Conservation (phyloP, 176 grass and related monocot species). For the Cenchrus americanus region DNA sequence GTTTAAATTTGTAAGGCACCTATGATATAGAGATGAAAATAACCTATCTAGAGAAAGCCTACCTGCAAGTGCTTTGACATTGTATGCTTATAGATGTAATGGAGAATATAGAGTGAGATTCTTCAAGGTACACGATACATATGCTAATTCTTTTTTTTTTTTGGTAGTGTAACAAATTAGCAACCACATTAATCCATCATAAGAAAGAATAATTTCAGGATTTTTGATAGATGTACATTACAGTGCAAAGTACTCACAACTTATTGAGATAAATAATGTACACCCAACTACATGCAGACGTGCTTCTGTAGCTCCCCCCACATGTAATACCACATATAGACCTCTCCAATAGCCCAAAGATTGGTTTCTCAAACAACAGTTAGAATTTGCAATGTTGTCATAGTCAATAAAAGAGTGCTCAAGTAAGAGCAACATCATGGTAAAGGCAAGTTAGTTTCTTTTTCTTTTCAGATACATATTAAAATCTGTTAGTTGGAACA, state of each 20-base stretch:
- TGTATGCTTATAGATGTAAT: background rate
- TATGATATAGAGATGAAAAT: slow-evolving; percentile 16
- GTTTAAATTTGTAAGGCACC: background rate
- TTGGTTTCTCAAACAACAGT: background rate
- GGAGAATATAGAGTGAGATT: background rate
- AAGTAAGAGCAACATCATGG: background rate
- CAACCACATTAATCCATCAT: background rate
- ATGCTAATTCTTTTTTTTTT: background rate
- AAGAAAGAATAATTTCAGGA: background rate
- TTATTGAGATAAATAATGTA: background rate
- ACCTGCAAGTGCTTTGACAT: background rate
- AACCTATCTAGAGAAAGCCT: background rate
- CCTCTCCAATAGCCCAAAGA: background rate
- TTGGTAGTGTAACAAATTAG: background rate
- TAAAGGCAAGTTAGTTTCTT: background rate
- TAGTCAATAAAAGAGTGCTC: background rate
- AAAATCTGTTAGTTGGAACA: slow-evolving; percentile 25
- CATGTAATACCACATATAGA: background rate
- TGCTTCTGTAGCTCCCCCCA: background rate
- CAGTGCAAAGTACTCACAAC: background rate
- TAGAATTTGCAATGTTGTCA: background rate
- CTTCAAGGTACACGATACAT: background rate
- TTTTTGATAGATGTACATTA: background rate
- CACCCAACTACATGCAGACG: background rate
- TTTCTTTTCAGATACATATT: background rate